phyloP scores from a whole-genome alignment of 768 basidiomycete genomes.

The Hydnum rufescens region DNA sequence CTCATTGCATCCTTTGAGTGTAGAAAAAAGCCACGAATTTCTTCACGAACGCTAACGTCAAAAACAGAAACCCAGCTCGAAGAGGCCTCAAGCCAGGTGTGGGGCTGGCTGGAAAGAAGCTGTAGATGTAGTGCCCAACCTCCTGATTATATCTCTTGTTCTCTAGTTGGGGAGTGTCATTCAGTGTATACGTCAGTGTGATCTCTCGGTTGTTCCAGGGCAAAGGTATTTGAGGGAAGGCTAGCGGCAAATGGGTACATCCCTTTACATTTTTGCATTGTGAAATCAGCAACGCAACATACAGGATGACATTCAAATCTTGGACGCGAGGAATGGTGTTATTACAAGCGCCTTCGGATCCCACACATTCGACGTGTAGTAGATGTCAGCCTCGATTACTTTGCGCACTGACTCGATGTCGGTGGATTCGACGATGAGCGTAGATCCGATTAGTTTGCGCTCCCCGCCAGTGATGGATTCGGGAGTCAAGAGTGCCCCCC shows the following conservation, averaged over 20 bases:
- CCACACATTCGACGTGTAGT: slow-evolving; percentile 22
- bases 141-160: neutral
- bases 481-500: slow-evolving; percentile 37
- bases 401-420: slow-evolving; percentile 28
- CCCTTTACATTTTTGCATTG: too few species aligned
- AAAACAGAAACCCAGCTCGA: slow-evolving; percentile 32
- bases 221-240: neutral
- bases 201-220: neutral
- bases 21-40: slow-evolving; percentile 82
- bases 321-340: too few species aligned
- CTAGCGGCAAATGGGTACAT: neutral
- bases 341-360: too few species aligned
- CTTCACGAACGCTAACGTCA: slow-evolving; percentile 67
- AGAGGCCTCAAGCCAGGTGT: slow-evolving; percentile 13
- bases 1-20: slow-evolving; percentile 2
- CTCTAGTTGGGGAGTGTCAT: too few species aligned
- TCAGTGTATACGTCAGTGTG: too few species aligned
- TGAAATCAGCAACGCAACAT: too few species aligned
- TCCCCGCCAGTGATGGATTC: slow-evolving; percentile 28
- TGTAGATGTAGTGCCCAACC: neutral
- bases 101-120: neutral
- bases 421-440: slow-evolving; percentile 34
- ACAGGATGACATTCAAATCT: too few species aligned
- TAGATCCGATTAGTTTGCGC: slow-evolving; percentile 42
- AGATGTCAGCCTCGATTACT: slow-evolving; percentile 24